Percentiles rank a stretch among this genome's conserved stretches.
These are phyloP conservation scores for Fusarium chuoi DNA, from an alignment of 2,329 filamentous ascomycete genomes.

Conservation along the genomic window DNA sequence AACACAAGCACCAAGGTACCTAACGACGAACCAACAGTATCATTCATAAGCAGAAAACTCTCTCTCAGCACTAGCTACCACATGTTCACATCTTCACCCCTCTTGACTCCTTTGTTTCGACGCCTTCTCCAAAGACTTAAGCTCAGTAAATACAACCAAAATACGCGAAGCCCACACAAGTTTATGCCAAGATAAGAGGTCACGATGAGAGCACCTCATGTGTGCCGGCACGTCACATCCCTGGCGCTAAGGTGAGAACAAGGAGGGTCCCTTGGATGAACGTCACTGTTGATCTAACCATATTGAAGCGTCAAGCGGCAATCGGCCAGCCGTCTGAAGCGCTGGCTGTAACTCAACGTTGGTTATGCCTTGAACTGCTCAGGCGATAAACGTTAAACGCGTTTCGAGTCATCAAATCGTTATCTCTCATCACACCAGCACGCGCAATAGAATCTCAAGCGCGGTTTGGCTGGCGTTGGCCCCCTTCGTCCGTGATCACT, in stretches of 20 bases:
- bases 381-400: slow-evolving; percentile 22
- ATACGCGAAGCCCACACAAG: slow-evolving; percentile 17
- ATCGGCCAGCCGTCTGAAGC: neutral
- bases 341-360: slow-evolving; percentile 28
- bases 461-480: neutral
- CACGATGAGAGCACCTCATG: slow-evolving; percentile 14
- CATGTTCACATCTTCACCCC: neutral
- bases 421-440: slow-evolving; percentile 4
- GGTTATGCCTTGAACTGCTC: neutral
- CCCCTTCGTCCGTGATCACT: neutral
- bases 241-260: slow-evolving; percentile 11
- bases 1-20: neutral
- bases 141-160: slow-evolving; percentile 9
- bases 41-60: neutral
- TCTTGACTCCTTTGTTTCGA: neutral
- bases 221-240: slow-evolving; percentile 26
- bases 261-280: slow-evolving; percentile 9
- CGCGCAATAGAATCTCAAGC: slow-evolving; percentile 11
- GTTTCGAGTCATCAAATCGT: neutral
- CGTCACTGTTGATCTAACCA: slow-evolving; percentile 4
- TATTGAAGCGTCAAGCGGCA: slow-evolving; percentile 20
- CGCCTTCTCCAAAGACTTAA: neutral
- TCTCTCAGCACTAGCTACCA: neutral
- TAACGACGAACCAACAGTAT: neutral
- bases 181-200: slow-evolving; percentile 17